Base-by-base conservation (phyloP, 495 filamentous ascomycete species). In the Neurospora sp. region DNA sequence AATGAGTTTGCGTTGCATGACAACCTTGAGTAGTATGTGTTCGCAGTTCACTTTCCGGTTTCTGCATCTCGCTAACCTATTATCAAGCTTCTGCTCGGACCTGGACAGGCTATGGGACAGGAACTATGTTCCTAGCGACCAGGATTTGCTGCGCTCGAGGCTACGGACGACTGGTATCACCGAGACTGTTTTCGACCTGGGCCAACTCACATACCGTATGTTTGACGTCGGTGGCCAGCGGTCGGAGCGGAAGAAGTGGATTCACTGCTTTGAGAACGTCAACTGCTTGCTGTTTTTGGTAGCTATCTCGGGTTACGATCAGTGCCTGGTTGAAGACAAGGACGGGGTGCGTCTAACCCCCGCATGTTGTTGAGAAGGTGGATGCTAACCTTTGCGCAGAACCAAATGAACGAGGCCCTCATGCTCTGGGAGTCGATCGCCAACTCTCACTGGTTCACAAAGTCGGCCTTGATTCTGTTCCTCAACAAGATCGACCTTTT, bases 401-500 rank as follows among this genome's bases (percentile, higher is more conserved):
- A 99, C 79, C 96, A 98, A 95, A 99, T 99, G 96, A 95, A 97
- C 83, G 96, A 99, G 83, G 96, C 96, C 5, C 87, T 99, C 74
- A 98, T 97, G 90, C 88, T 99, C 20, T 99, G 97, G 83, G 96
- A 99, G 83, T 97, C 93, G 11, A 94, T 99, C 76, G 93, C 93
- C 79, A 98, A 98, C 79, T 97, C 94, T 31, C 92, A 96, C 77
- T 99, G 96, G 95, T 99, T 99, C 83, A 92, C 94, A 77, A 93
- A 92, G 76, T 97, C 96, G 54, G 92, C 96, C 20, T 93, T 99
- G 78, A 99, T 99, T 75, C 89, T 99, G 46, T 99, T 99, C 86
- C 87, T 99, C 72, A 99, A 99, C 90, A 99, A 99, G 88, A 97
- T 97, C 83, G 96, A 99, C 83, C 88, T 98, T 18, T 99, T 99